Evolutionary conservation across 495 filamentous ascomycete species (phyloP).

Genomic region (Parachaetomium inaequale): DNA sequence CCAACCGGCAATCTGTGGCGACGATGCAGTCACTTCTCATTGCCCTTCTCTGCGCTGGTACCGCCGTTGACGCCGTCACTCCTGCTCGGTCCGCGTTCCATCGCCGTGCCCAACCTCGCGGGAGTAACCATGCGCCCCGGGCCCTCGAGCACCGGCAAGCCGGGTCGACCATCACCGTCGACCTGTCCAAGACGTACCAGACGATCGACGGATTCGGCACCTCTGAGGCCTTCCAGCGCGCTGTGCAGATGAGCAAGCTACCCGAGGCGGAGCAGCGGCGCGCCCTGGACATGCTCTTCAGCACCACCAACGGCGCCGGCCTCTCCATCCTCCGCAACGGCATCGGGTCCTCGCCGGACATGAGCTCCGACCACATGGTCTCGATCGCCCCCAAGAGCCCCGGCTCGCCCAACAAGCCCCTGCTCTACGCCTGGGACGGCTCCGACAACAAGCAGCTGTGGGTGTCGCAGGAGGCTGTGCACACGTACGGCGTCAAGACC

Average conservation of each 20-base stretch:
- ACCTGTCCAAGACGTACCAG: constrained; percentile 40
- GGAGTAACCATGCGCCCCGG: background rate
- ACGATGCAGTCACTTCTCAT: background rate
- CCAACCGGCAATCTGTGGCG: background rate
- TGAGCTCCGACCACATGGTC: constrained; percentile 40
- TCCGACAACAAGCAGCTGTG: constrained; percentile 50
- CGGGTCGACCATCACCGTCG: constrained; percentile 34
- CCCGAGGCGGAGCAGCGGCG: background rate
- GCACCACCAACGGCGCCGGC: constrained; percentile 44
- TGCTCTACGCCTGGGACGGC: constrained; percentile 44
- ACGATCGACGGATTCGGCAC: constrained; percentile 50
- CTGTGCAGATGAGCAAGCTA: constrained; percentile 33
- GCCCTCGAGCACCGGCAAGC: constrained; percentile 13
- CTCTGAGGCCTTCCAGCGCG: constrained; percentile 51
- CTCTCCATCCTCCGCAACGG: constrained; percentile 54
- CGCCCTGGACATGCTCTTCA: constrained; percentile 48
- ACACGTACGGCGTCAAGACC: constrained; percentile 44
- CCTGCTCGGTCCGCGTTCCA: background rate
- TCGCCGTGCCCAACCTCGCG: background rate
- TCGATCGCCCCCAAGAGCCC: constrained; percentile 44
- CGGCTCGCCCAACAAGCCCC: constrained; percentile 31
- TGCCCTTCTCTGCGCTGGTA: background rate
- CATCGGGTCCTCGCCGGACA: constrained; percentile 47
- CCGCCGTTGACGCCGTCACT: background rate
- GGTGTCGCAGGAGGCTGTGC: constrained; percentile 44